A percentile compares a stretch with the other conserved stretches of the same genome.
phyloP scores from a whole-genome alignment of 208 protist species.

The Acanthamoeba castellanii region DNA sequence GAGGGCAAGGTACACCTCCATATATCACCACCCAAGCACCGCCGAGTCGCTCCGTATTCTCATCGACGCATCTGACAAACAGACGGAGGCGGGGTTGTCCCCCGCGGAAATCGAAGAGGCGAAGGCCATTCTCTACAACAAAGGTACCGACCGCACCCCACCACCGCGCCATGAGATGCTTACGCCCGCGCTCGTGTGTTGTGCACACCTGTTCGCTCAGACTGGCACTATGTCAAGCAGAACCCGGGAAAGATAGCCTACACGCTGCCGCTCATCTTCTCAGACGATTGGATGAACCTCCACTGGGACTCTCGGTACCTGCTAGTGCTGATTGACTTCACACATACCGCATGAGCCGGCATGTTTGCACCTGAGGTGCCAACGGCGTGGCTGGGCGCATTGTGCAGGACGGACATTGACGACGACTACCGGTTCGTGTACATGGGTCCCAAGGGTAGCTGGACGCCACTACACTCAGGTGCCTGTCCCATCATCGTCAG shows the following conservation, averaged over 20 bases:
- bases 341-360: too few relatives aligned
- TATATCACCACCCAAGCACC: too few relatives aligned
- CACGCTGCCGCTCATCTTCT: constrained; percentile 50
- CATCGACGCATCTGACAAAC: not conserved
- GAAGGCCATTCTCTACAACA: not conserved
- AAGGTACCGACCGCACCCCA: not conserved
- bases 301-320: constrained; percentile 46
- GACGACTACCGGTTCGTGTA: constrained; percentile 71
- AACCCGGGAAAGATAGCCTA: constrained; percentile 5
- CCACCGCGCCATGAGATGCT: not conserved
- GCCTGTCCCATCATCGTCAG: too few relatives aligned
- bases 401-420: not conserved
- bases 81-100: not conserved
- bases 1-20: not conserved
- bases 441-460: constrained; percentile 67
- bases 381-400: not conserved
- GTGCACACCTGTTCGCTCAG: not conserved
- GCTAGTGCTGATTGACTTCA: too few relatives aligned
- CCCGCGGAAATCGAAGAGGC: not conserved
- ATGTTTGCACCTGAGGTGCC: not conserved
- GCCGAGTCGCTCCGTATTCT: not conserved
- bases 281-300: constrained; percentile 72
- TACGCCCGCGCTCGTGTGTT: not conserved
- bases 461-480: constrained; percentile 47
- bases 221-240: constrained; percentile 67